These are phyloP conservation scores for Singerocomus inundabilis DNA, from an alignment of 1,284 basidiomycete genomes.

Conservation along the genomic window DNA sequence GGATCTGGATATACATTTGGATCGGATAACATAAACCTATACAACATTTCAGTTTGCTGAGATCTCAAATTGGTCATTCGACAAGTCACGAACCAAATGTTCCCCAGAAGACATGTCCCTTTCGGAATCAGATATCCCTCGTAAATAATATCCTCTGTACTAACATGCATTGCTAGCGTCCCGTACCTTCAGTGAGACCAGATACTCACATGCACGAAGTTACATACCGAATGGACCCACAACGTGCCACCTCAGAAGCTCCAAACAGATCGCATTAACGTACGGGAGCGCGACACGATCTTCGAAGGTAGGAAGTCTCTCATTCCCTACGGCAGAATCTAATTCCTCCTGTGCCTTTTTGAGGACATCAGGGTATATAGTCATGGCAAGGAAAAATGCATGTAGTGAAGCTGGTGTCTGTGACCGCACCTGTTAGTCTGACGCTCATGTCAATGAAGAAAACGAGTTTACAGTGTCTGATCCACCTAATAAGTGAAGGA, in stretches of 20 bases:
- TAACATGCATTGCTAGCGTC: constrained; percentile 33
- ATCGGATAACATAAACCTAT: constrained; percentile 15
- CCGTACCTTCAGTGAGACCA: constrained; percentile 23
- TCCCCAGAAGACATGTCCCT: constrained; percentile 25
- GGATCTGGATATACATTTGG: constrained; percentile 13
- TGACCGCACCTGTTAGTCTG: not conserved
- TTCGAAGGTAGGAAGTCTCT: constrained; percentile 12
- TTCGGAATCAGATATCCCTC: constrained; percentile 41
- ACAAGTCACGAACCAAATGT: constrained; percentile 16
- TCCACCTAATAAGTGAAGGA: constrained; percentile 17
- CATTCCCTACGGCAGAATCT: constrained; percentile 13
- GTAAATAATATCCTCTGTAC: constrained; percentile 35
- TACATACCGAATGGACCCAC: constrained; percentile 13
- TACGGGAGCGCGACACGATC: constrained; percentile 18
- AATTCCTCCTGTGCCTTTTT: constrained; percentile 18
- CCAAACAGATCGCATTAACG: constrained; percentile 16
- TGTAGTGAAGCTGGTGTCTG: constrained; percentile 39
- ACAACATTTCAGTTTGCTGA: not conserved
- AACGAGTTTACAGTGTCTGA: constrained; percentile 12
- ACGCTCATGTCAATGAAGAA: constrained; percentile 13
- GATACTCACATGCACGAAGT: too few species aligned
- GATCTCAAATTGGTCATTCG: not conserved
- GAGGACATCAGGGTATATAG: constrained; percentile 10
- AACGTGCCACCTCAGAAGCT: constrained; percentile 21
- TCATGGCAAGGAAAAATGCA: constrained; percentile 23